A percentile compares a stretch with the other conserved stretches of the same genome.
Conservation (phyloP, 2,329 filamentous ascomycete genomes). For the Aureobasidium melanogenum region DNA sequence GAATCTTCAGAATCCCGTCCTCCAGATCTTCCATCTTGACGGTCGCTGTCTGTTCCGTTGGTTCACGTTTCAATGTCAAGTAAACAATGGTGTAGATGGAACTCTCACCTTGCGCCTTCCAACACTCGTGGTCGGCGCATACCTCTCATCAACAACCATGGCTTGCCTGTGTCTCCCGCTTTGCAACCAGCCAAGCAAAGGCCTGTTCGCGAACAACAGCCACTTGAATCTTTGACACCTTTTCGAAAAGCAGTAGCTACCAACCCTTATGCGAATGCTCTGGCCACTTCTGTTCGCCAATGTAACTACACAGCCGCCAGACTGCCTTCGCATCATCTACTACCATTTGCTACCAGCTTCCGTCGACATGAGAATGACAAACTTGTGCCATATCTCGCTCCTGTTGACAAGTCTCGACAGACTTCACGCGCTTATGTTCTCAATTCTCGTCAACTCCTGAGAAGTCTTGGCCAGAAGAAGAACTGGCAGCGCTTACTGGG, state of each 20-base stretch:
- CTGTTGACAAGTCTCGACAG: not conserved
- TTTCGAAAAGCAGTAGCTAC: constrained; percentile 51
- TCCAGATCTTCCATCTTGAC: too few species aligned
- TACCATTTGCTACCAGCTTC: constrained; percentile 48
- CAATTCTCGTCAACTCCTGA: constrained; percentile 12
- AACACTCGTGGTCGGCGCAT: not conserved
- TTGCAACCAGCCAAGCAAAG: not conserved
- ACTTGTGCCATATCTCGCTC: constrained; percentile 44
- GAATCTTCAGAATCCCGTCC: not conserved
- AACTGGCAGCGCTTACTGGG: constrained; percentile 12
- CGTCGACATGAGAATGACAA: constrained; percentile 29
- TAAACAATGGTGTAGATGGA: not conserved
- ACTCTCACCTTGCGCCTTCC: not conserved
- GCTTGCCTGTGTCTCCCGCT: not conserved
- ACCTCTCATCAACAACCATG: not conserved
- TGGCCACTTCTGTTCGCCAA: constrained; percentile 51
- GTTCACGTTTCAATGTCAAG: not conserved
- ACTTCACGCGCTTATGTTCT: constrained; percentile 17
- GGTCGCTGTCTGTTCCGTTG: not conserved
- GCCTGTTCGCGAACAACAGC: not conserved
- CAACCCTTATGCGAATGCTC: constrained; percentile 57
- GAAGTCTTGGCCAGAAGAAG: constrained; percentile 32
- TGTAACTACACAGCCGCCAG: constrained; percentile 42
- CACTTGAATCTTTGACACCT: constrained; percentile 25
- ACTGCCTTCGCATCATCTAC: constrained; percentile 55